phyloP scores from a whole-genome alignment of 352 stramenopile genomes.

The Pythium scleroteichum region DNA sequence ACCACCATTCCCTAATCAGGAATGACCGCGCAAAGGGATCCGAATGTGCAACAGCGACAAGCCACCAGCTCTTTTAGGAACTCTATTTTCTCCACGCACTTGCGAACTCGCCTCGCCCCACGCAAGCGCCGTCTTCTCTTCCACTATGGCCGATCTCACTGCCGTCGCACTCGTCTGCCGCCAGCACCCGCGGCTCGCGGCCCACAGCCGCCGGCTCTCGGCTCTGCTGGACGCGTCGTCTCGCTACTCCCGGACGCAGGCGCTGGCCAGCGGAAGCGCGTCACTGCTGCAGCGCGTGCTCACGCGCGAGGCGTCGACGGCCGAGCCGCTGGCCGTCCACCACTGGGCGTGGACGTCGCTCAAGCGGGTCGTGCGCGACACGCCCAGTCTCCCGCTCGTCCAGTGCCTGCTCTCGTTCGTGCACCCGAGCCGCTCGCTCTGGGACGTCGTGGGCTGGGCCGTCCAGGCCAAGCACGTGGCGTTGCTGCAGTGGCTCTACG shows the following conservation, averaged over 20 bases:
- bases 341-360: conserved; percentile 22
- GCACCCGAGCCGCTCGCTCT: conserved; percentile 15
- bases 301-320: background rate
- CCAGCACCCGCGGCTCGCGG: conserved; percentile 4
- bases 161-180: conserved; percentile 5
- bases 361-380: background rate
- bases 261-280: background rate
- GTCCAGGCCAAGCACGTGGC: conserved; percentile 9
- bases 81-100: background rate
- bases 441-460: conserved; percentile 11
- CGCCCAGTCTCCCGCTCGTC: background rate
- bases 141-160: conserved; percentile 6
- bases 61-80: background rate
- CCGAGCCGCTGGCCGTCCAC: conserved; percentile 3
- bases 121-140: background rate
- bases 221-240: conserved; percentile 14
- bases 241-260: conserved; percentile 2
- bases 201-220: background rate
- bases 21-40: conserved; percentile 1
- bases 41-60: conserved; percentile 3
- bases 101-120: background rate
- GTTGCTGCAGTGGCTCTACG: conserved; percentile 10
- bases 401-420: conserved; percentile 20
- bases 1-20: conserved; percentile 3
- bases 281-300: conserved; percentile 18